Evolutionary conservation across 371 early-diverging fungal species (phyloP).

Genomic region (Umbelopsis sp.): DNA sequence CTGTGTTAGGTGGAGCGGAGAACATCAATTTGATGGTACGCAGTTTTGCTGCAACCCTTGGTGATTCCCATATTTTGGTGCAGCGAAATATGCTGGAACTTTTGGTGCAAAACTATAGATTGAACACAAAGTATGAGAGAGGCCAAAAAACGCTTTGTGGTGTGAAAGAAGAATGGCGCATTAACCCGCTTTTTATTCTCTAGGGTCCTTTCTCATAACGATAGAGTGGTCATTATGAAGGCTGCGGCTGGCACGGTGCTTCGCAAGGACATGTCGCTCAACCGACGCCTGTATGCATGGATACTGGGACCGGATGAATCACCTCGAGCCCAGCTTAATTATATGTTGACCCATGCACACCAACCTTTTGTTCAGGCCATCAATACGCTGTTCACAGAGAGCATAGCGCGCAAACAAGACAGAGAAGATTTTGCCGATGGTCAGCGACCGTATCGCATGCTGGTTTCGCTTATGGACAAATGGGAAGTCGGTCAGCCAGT

Average conservation of each 20-base stretch:
- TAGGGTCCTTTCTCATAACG: constrained; percentile 67
- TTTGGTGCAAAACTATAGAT: constrained; percentile 76
- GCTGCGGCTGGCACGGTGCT: constrained; percentile 81
- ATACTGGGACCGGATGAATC: constrained; percentile 59
- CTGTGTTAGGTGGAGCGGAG: constrained; percentile 65
- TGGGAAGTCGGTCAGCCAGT: constrained; percentile 82
- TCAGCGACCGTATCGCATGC: constrained; percentile 76
- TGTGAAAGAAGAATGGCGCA: not conserved
- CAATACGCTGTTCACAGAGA: constrained; percentile 56
- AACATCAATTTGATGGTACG: constrained; percentile 75
- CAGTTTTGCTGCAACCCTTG: constrained; percentile 75
- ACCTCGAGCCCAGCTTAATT: constrained; percentile 38
- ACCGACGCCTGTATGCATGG: constrained; percentile 90
- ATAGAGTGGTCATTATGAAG: constrained; percentile 65
- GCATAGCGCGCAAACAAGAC: constrained; percentile 21
- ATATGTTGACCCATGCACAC: constrained; percentile 43
- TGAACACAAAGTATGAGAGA: constrained; percentile 58
- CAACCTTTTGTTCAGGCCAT: constrained; percentile 53
- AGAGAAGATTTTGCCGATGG: constrained; percentile 44
- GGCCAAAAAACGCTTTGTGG: not conserved
- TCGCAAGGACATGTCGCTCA: constrained; percentile 93
- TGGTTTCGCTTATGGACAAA: constrained; percentile 88
- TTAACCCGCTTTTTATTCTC: not conserved
- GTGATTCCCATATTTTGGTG: constrained; percentile 78
- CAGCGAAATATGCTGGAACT: constrained; percentile 87